Evolutionary conservation across 768 basidiomycete species (phyloP).

Genomic region (Mycena epipterygia): DNA sequence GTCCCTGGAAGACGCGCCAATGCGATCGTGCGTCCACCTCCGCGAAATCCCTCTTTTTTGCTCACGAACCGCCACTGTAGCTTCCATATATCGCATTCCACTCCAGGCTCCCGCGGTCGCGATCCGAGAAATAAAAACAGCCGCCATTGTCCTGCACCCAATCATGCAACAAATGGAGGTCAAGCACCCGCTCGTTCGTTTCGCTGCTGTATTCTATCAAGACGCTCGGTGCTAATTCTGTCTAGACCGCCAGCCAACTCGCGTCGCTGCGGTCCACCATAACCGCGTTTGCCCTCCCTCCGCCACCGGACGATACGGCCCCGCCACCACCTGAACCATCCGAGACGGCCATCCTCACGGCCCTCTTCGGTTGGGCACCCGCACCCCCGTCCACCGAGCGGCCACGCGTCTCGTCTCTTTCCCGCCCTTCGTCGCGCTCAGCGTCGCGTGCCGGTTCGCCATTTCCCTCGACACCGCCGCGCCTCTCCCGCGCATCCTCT

Average conservation of each 20-base stretch:
- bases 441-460: constrained; percentile 45
- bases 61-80: constrained; percentile 49
- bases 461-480: constrained; percentile 44
- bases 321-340: constrained; percentile 43
- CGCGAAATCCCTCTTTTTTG: neutral
- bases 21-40: constrained; percentile 73
- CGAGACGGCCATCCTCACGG: constrained; percentile 58
- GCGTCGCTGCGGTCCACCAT: constrained; percentile 65
- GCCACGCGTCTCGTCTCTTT: constrained; percentile 45
- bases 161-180: constrained; percentile 67
- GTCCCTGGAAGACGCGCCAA: constrained; percentile 87
- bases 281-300: constrained; percentile 46
- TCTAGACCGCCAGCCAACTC: constrained; percentile 71
- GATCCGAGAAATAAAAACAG: constrained; percentile 70
- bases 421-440: constrained; percentile 37
- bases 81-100: constrained; percentile 81
- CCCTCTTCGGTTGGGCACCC: constrained; percentile 67
- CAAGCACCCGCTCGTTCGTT: constrained; percentile 80
- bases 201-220: constrained; percentile 4
- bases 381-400: constrained; percentile 52
- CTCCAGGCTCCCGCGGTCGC: constrained; percentile 75
- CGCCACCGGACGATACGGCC: constrained; percentile 33
- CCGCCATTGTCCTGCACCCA: constrained; percentile 66
- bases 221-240: neutral
- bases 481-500: constrained; percentile 53